Base-by-base conservation (phyloP, 2,329 filamentous ascomycete species). In the Pseudocercospora fijiensis region DNA sequence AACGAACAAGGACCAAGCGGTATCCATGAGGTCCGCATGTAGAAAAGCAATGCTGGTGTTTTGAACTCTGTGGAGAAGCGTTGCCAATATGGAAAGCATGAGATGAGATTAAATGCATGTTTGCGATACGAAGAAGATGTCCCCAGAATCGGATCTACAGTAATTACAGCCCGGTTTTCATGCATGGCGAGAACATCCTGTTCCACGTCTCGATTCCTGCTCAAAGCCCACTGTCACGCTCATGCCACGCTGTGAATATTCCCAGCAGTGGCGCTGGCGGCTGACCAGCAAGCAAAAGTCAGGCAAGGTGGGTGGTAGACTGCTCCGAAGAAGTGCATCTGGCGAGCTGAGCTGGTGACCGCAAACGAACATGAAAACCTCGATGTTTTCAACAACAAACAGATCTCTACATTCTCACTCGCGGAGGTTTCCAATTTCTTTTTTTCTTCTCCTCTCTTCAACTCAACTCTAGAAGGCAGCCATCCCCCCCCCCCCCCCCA, bases 1-100 rank as follows among this genome's bases (percentile, higher is more conserved):
- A 90, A 89, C 73, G 86, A 89, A 65, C 80, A 85, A 60, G 87
- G 87, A 2, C 87, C 87, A 1, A 81, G 80, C 47, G 87, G 84
- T 3, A 88, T 89, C 67, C 85, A 88, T 71, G 86, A 88, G 61
- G 82, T 75, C 45, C 66, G 67, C 24, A 65, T 70, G 62, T 69
- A 30, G 58, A 55, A 24, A 26, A 27, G n/a, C 8, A 41, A 18
- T 41, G 37, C 33, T 41, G 16, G 37, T 41, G 37, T 4, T 18
- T 8, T 1, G 33, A 16, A n/a, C 33, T 8, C 6, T 41, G 8
- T 41, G 37, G 3, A 18, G 37, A 41, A n/a, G 37, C 37, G n/a
- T 41, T 1, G 16, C 37, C 3, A 18, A 41, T 18, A 18, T 41
- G 37, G 18, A n/a, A 6, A 18, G 6, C 37, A 18, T 7, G 33